phyloP scores from a whole-genome alignment of 75 land plant species.

The Pseudotsuga menziesii region DNA sequence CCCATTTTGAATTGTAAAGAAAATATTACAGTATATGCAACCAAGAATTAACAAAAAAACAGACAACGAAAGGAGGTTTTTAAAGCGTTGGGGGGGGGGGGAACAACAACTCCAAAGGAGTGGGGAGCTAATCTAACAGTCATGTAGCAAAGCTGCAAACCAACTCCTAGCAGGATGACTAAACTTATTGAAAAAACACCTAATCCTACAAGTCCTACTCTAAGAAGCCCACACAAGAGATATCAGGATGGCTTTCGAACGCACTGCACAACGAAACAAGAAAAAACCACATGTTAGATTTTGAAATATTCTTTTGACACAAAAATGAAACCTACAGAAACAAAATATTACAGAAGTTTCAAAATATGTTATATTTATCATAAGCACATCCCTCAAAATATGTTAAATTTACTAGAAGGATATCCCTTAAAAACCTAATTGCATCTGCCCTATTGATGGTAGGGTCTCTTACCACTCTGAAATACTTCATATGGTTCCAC shows the following conservation, averaged over 20 bases:
- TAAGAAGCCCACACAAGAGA: neutral
- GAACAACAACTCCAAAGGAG: slow-evolving; percentile 4
- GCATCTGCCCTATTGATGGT: no score
- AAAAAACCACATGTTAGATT: neutral
- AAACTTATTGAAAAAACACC: neutral
- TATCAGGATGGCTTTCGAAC: slow-evolving; percentile 83
- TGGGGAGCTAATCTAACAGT: slow-evolving; percentile 9
- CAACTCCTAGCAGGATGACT: neutral
- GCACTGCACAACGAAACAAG: slow-evolving; percentile 50
- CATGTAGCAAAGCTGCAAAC: neutral
- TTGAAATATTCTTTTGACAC: neutral
- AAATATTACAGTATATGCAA: neutral
- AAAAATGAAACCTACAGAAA: no score
- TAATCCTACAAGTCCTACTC: slow-evolving; percentile 17
- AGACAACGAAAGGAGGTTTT: neutral
- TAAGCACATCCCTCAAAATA: no score
- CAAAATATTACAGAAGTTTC: no score
- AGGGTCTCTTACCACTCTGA: no score
- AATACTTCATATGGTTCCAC: no score
- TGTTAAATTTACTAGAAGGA: no score
- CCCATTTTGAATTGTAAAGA: neutral
- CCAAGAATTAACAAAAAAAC: neutral
- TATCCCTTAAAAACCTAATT: no score
- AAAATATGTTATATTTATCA: no score
- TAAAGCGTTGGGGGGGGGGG: slow-evolving; percentile 12